phyloP scores from a whole-genome alignment of 169 alveolate genomes.

The Cryptosporidium sp. region DNA sequence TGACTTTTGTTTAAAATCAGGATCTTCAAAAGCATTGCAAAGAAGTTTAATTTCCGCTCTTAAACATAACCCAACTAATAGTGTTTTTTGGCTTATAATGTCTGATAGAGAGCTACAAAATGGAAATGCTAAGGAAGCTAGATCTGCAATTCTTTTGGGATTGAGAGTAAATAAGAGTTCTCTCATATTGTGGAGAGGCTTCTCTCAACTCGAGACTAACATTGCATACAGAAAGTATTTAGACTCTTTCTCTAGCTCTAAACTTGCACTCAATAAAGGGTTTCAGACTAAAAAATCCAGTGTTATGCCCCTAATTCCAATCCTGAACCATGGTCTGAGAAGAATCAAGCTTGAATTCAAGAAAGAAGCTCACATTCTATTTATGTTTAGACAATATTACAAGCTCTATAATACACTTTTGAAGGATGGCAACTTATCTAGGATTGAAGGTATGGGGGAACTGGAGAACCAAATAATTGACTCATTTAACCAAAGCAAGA shows the following conservation, averaged over 20 bases:
- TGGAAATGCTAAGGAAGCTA: slow-evolving; percentile 59
- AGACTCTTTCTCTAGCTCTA: not conserved
- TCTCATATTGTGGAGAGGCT: slow-evolving; percentile 55
- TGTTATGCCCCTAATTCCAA: slow-evolving; percentile 33
- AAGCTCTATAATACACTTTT: not conserved
- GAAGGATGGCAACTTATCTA: not conserved
- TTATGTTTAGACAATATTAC: slow-evolving; percentile 23
- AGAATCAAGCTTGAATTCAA: slow-evolving; percentile 6
- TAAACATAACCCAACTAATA: slow-evolving; percentile 39
- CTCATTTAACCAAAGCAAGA: not conserved
- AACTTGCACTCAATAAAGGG: not conserved
- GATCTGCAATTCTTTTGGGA: slow-evolving; percentile 48
- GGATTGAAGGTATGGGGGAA: slow-evolving; percentile 54
- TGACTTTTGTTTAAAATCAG: slow-evolving; percentile 70
- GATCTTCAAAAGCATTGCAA: slow-evolving; percentile 66
- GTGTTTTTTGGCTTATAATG: slow-evolving; percentile 65
- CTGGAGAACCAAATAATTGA: slow-evolving; percentile 1
- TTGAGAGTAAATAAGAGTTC: slow-evolving; percentile 49
- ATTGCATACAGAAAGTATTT: slow-evolving; percentile 44
- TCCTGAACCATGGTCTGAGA: not conserved
- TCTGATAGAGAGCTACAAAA: slow-evolving; percentile 73
- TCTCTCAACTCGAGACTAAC: slow-evolving; percentile 44
- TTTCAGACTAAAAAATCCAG: not conserved
- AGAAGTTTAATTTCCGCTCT: slow-evolving; percentile 64
- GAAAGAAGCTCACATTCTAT: slow-evolving; percentile 32